Evolutionary conservation across 1,284 basidiomycete genomes (phyloP).

Genomic region (Cutaneotrichosporon mucoides): DNA sequence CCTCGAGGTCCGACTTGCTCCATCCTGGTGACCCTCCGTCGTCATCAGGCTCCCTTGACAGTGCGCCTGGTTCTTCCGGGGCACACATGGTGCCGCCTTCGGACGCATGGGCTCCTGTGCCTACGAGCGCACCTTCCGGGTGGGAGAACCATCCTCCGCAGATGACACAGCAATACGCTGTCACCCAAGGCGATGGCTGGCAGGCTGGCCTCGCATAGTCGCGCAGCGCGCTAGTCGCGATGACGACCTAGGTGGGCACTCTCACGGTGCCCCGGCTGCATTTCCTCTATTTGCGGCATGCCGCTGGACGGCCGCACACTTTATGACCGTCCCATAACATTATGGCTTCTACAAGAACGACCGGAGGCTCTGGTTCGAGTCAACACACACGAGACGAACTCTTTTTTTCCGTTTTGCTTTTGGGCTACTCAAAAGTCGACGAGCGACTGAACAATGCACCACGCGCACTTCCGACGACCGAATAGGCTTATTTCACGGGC

Average conservation of each 20-base stretch:
- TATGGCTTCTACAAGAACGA: not conserved
- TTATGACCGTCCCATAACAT: not conserved
- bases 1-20: conserved; percentile 12
- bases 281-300: not conserved
- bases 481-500: no score
- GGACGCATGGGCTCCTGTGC: conserved; percentile 7
- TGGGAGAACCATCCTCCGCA: conserved; percentile 19
- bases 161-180: conserved; percentile 14
- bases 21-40: conserved; percentile 12
- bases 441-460: not conserved
- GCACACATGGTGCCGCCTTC: conserved; percentile 12
- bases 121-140: conserved; percentile 1
- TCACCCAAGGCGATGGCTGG: conserved; percentile 19
- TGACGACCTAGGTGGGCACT: no score
- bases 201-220: conserved; percentile 16
- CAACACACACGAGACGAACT: not conserved
- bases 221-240: not conserved
- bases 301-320: not conserved
- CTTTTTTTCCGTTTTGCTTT: not conserved
- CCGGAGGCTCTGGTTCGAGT: not conserved
- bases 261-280: not conserved
- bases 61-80: conserved; percentile 7
- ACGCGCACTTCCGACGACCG: not conserved
- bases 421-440: not conserved
- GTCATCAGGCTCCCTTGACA: conserved; percentile 18